Base-by-base conservation (phyloP, 2,329 filamentous ascomycete species). In the Fusarium acutatum region DNA sequence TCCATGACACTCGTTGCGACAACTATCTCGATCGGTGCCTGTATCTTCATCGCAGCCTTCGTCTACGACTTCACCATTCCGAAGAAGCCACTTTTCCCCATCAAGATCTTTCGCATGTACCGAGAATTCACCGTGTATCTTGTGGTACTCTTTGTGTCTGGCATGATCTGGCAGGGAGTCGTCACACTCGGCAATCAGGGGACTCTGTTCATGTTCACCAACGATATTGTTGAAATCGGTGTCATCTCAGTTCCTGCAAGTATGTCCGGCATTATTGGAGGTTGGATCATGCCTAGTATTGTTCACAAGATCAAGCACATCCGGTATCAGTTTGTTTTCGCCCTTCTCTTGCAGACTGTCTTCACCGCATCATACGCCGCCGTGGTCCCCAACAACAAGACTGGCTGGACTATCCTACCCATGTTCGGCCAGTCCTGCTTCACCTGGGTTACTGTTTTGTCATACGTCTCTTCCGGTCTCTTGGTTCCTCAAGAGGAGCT, bases 221-320 rank as follows among this genome's bases (percentile, higher is more conserved):
- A 60, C 6, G 61, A 67, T 15, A 52, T 67, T 2, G 7, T 56
- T 6, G 32, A 67, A 6, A 67, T 67, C 5, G 64, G 64, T 9
- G 22, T 65, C 5, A 66, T 67, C 15, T 59, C 64, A 1, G 14
- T 67, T 9, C 64, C 64, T 0, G 41, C 60, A 3, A 66, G 46
- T 5, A 18, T 66, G 7, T 66, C 63, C 6, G 63, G 63, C 2
- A 41, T 66, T 5, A 66, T 66, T 8, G 63, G 63, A 37, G 64
- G 64, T 28, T 66, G 62, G 62, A 67, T 67, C n/a, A 43, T 66
- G 50, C 64, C 64, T 2, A 60, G 50, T 13, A n/a, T 67, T 4
- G 62, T 67, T 8, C 62, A 67, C 26, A 67, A 67, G 43, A 34
- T 67, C 32, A 67, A 67, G 32, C 50, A 67, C 9, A 66, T 67